phyloP scores from a whole-genome alignment of 441 rosid species.

The Breynia disticha region DNA sequence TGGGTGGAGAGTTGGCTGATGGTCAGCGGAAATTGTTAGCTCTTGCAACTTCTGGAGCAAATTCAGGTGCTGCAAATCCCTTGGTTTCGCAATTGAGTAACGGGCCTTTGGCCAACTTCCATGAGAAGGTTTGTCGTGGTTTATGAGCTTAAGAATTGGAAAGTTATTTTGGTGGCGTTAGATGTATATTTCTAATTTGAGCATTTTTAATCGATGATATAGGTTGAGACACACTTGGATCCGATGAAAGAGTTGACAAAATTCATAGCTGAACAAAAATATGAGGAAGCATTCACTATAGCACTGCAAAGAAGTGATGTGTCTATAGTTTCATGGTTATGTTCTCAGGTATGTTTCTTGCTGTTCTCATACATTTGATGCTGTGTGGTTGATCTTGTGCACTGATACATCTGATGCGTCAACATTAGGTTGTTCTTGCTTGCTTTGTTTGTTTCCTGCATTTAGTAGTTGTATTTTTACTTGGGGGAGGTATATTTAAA shows the following conservation, averaged over 20 bases:
- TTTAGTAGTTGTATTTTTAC: background rate
- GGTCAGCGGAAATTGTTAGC: constrained; percentile 60
- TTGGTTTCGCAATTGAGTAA: constrained; percentile 41
- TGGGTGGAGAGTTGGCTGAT: constrained; percentile 60
- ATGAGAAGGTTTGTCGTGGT: constrained; percentile 30
- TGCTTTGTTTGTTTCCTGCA: background rate
- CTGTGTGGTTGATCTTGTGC: background rate
- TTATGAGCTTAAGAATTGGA: background rate
- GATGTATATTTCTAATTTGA: background rate
- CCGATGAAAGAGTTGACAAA: constrained; percentile 62
- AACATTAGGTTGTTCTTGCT: background rate
- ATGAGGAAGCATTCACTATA: constrained; percentile 60
- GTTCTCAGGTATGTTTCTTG: constrained; percentile 45
- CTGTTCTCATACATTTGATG: background rate
- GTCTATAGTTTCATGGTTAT: constrained; percentile 67
- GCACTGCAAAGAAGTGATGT: constrained; percentile 73
- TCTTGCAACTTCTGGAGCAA: constrained; percentile 50
- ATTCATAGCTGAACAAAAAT: constrained; percentile 48
- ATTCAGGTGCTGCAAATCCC: constrained; percentile 34
- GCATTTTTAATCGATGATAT: constrained; percentile 5
- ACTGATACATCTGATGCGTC: background rate
- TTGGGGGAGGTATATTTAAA: too few relatives aligned
- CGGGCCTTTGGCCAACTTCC: constrained; percentile 50
- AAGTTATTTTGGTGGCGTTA: background rate
- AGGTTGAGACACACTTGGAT: constrained; percentile 49